Evolutionary conservation across 371 early-diverging fungal genomes (phyloP).

Genomic region (Mucor ambiguus): DNA sequence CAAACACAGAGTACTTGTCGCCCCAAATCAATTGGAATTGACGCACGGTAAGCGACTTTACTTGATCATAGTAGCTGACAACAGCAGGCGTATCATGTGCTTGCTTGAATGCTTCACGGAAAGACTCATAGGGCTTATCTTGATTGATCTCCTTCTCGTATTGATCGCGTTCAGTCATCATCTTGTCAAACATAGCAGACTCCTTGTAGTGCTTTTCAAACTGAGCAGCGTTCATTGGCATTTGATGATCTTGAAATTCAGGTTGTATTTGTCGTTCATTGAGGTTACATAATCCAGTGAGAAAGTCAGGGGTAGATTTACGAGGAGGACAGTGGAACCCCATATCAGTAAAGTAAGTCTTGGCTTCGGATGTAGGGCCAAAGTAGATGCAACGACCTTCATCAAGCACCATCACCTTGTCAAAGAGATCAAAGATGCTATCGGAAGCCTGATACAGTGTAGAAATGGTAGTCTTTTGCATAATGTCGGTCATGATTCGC

Average conservation of each 20-base stretch:
- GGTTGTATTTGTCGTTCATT: slow-evolving; percentile 61
- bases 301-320: slow-evolving; percentile 76
- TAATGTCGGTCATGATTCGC: slow-evolving; percentile 64
- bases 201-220: slow-evolving; percentile 46
- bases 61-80: slow-evolving; percentile 59
- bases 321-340: slow-evolving; percentile 73
- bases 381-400: slow-evolving; percentile 77
- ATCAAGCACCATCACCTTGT: slow-evolving; percentile 73
- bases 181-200: slow-evolving; percentile 32
- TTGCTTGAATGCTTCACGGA: slow-evolving; percentile 51
- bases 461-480: slow-evolving; percentile 59
- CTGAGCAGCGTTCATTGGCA: slow-evolving; percentile 50
- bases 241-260: slow-evolving; percentile 46
- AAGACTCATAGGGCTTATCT: slow-evolving; percentile 39
- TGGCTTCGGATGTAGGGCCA: slow-evolving; percentile 65
- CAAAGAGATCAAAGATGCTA: slow-evolving; percentile 75
- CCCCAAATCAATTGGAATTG: slow-evolving; percentile 54
- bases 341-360: slow-evolving; percentile 64
- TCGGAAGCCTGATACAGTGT: slow-evolving; percentile 69
- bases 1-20: slow-evolving; percentile 48
- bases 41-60: slow-evolving; percentile 56
- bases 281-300: slow-evolving; percentile 70
- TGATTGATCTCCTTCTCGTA: slow-evolving; percentile 40
- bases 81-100: slow-evolving; percentile 62
- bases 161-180: slow-evolving; percentile 33